phyloP scores from a whole-genome alignment of 1,139 yeast species.

The Sugiyamaella neomexicana region DNA sequence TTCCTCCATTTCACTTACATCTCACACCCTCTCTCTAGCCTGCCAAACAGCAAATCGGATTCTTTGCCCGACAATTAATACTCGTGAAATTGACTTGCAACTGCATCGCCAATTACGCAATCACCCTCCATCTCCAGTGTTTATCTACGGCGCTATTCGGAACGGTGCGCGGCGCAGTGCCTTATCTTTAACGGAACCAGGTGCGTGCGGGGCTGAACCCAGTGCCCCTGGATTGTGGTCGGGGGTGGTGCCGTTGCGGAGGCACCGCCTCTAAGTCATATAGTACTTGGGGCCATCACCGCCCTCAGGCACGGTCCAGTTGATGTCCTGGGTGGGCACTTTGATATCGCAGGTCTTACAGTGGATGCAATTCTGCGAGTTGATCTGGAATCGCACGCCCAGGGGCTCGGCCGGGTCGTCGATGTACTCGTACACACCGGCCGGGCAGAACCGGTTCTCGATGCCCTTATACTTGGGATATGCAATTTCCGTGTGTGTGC shows the following conservation, averaged over 20 bases:
- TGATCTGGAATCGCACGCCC: conserved; percentile 86
- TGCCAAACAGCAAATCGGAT: too few relatives aligned
- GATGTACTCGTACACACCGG: conserved; percentile 94
- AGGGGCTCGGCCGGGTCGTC: conserved; percentile 57
- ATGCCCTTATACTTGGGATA: conserved; percentile 81
- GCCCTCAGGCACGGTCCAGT: conserved; percentile 97
- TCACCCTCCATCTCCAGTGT: background rate
- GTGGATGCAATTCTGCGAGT: conserved; percentile 94
- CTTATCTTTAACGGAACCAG: background rate
- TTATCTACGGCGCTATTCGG: background rate
- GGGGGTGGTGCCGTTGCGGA: too few relatives aligned
- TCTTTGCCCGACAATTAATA: too few relatives aligned
- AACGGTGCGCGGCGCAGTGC: background rate
- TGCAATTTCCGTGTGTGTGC: conserved; percentile 63
- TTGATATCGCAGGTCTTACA: conserved; percentile 98
- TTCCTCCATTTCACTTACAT: too few relatives aligned
- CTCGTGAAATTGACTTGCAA: too few relatives aligned
- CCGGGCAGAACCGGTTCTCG: conserved; percentile 93
- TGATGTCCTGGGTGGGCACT: conserved; percentile 89
- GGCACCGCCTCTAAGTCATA: conserved; percentile 51
- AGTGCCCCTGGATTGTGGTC: background rate
- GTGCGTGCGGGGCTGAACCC: too few relatives aligned
- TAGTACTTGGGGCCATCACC: conserved; percentile 97
- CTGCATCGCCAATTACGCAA: background rate
- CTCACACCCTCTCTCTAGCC: too few relatives aligned